Evolutionary conservation across 805 yeast species (phyloP), one percentile per base, ranked within the genome.

Genomic region (Starmerella geochares): DNA sequence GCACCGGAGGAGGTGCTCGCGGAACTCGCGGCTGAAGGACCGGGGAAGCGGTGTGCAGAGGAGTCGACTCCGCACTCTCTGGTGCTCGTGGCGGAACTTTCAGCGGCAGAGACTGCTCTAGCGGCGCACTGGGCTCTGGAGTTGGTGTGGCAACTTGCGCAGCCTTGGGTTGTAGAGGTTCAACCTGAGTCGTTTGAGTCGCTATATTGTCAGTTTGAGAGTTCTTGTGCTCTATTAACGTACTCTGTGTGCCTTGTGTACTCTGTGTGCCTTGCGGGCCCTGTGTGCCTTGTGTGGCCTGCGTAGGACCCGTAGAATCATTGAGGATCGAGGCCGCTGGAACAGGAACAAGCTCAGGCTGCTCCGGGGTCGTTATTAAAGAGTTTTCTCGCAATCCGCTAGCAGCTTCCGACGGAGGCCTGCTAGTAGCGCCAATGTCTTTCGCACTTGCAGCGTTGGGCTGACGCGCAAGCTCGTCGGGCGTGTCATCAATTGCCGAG

Each of bases 401-500:
- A n/a, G n/a, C n/a, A n/a, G n/a, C n/a, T n/a, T n/a, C n/a, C n/a
- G n/a, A n/a, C n/a, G n/a, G n/a, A n/a, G n/a, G n/a, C n/a, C n/a
- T n/a, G n/a, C n/a, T n/a, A n/a, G n/a, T n/a, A n/a, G n/a, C n/a
- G n/a, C n/a, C n/a, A n/a, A n/a, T 2, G 11, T 5, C 32, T 10
- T 11, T 5, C n/a, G 11, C 14, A 9, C 16, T 11, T 29, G 14
- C 11, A 10, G 36, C 36, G 20, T 5, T n/a, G 7, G 7, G 36
- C 19, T 32, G 20, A 9, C 6, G 20, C 36, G 36, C 4, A 20
- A 4, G 19, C 11, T 38, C 42, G 3, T 38, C 42, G 14, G n/a
- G 7, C 16, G 20, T n/a, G 14, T 38, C 42, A 8, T 38, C 42
- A 24, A 38, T 38, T 24, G 42, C 42, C 20, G 42, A 38, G 29